Percentiles rank a stretch among this genome's conserved stretches.
Evolutionary conservation across 345 rosid species (phyloP).

Genomic region (Noccaea caerulescens): DNA sequence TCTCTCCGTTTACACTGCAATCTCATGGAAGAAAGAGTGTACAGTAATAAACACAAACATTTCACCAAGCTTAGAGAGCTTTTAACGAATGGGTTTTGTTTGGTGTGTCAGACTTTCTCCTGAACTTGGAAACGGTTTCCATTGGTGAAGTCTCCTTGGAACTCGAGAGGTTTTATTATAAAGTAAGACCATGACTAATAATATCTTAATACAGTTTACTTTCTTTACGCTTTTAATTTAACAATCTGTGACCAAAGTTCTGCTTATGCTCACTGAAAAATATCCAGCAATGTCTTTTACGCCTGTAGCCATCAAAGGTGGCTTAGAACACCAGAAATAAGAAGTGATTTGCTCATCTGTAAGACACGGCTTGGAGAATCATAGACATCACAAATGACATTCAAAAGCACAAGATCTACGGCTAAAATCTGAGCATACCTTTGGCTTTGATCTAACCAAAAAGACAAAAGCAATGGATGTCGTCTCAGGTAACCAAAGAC

Average conservation of each 20-base stretch:
- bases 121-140: neutral
- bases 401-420: neutral
- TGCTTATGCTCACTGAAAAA: no score
- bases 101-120: neutral
- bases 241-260: no score
- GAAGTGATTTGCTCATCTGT: no score
- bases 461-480: neutral
- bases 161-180: no score
- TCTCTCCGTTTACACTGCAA: neutral
- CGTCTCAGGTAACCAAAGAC: neutral
- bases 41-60: neutral
- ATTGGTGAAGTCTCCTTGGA: neutral
- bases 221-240: no score
- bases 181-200: no score
- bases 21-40: neutral
- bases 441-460: neutral
- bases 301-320: no score
- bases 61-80: neutral
- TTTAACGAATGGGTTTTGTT: neutral
- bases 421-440: neutral
- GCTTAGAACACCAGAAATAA: no score
- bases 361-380: no score
- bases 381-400: neutral
- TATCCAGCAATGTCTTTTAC: no score
- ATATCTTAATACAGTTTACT: no score